These are phyloP conservation scores for Blastocystis sp. DNA, from an alignment of 352 stramenopile genomes.

Conservation along the genomic window DNA sequence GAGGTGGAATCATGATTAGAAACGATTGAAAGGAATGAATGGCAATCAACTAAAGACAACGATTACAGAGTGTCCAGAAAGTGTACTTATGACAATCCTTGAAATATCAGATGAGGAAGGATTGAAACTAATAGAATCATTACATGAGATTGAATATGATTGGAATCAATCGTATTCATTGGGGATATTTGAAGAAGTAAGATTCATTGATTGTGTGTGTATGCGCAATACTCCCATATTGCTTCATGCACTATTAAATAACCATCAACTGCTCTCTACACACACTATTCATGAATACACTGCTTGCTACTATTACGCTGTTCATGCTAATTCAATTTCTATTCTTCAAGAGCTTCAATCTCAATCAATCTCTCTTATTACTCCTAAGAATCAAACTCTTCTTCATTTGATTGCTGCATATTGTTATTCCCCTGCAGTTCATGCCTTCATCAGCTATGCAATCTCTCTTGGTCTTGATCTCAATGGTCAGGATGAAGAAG, in stretches of 20 bases:
- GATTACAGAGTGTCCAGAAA: too few species aligned
- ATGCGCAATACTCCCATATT: not conserved
- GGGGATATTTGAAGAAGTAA: not conserved
- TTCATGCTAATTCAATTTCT: not conserved
- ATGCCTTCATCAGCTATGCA: not conserved
- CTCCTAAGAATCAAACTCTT: not conserved
- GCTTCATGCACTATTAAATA: not conserved
- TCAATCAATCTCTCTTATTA: not conserved
- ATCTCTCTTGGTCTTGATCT: not conserved
- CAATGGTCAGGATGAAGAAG: not conserved
- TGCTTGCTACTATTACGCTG: not conserved
- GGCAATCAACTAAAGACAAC: too few species aligned
- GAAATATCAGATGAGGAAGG: too few species aligned
- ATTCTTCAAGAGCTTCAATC: not conserved
- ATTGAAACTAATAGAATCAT: too few species aligned
- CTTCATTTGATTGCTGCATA: not conserved
- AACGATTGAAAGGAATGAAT: too few species aligned
- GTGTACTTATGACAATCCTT: too few species aligned
- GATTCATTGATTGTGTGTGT: conserved; percentile 3
- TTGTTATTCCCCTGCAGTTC: not conserved
- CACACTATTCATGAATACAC: not conserved
- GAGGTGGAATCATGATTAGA: too few species aligned
- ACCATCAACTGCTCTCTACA: not conserved
- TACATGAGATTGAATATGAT: too few species aligned
- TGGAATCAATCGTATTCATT: not conserved